Evolutionary conservation across 805 yeast species (phyloP).

Genomic region (Yarrowia deformans): DNA sequence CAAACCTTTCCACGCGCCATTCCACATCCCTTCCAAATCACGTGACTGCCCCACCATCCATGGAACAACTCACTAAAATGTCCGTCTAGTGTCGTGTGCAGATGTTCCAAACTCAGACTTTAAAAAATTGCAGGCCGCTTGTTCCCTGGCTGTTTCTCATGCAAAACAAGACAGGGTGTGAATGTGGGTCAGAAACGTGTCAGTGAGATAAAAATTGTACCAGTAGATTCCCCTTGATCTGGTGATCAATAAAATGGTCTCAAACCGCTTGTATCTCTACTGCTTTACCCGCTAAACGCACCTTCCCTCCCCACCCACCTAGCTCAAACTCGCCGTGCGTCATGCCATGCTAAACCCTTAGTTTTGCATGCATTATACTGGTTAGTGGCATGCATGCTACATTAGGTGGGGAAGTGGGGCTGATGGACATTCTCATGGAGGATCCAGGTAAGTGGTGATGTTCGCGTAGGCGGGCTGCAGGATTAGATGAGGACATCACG

Average conservation of each 20-base stretch:
- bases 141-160: neutral
- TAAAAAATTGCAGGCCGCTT: neutral
- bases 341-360: slow-evolving; percentile 16
- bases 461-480: neutral
- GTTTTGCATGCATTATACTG: slow-evolving; percentile 5
- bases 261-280: neutral
- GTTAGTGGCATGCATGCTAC: slow-evolving; percentile 15
- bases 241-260: neutral
- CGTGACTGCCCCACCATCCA: neutral
- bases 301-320: neutral
- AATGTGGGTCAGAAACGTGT: no score
- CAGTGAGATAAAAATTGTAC: neutral
- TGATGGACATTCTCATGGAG: slow-evolving; percentile 3
- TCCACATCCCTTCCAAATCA: neutral
- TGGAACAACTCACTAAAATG: neutral
- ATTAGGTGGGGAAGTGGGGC: slow-evolving; percentile 35
- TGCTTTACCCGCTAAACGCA: no score
- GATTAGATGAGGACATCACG: neutral
- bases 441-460: neutral
- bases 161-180: slow-evolving; percentile 1
- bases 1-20: no score
- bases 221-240: neutral
- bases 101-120: slow-evolving; percentile 16
- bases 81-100: slow-evolving; percentile 18
- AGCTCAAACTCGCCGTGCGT: slow-evolving; percentile 10